phyloP scores from a whole-genome alignment of 345 rosid genomes.

The Syzygium jambos region DNA sequence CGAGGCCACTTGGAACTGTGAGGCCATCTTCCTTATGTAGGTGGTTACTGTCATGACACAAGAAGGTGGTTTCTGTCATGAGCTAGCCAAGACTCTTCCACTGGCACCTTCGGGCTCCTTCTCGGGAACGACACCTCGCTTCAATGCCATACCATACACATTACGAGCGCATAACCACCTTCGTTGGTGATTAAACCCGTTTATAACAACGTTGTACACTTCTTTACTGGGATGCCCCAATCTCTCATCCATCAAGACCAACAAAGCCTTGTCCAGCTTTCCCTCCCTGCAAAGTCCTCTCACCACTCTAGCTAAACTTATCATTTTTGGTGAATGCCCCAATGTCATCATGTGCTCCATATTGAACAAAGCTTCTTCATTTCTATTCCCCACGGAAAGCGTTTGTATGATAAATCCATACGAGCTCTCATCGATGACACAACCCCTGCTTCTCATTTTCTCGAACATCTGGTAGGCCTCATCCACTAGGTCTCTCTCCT shows the following conservation, averaged over 20 bases:
- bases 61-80: background rate
- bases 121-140: slow-evolving; percentile 34
- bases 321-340: slow-evolving; percentile 28
- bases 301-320: slow-evolving; percentile 26
- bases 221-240: slow-evolving; percentile 20
- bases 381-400: slow-evolving; percentile 21
- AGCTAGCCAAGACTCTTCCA: background rate
- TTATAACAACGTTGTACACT: slow-evolving; percentile 27
- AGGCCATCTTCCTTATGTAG: background rate
- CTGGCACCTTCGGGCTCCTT: slow-evolving; percentile 9
- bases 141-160: slow-evolving; percentile 46
- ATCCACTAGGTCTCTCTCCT: slow-evolving; percentile 18
- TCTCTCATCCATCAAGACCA: slow-evolving; percentile 23
- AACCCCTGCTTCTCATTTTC: slow-evolving; percentile 20
- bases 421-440: slow-evolving; percentile 6
- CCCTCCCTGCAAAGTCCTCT: slow-evolving; percentile 30
- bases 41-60: background rate
- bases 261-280: slow-evolving; percentile 29
- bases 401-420: slow-evolving; percentile 22
- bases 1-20: background rate
- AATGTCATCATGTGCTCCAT: slow-evolving; percentile 17
- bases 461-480: slow-evolving; percentile 37
- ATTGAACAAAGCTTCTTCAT: slow-evolving; percentile 25
- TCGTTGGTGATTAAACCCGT: slow-evolving; percentile 32
- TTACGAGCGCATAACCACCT: slow-evolving; percentile 15